Percentiles rank a stretch among this genome's conserved stretches.
These are phyloP conservation scores for Cystoderma amianthinum DNA, from an alignment of 768 basidiomycete species.

Conservation along the genomic window DNA sequence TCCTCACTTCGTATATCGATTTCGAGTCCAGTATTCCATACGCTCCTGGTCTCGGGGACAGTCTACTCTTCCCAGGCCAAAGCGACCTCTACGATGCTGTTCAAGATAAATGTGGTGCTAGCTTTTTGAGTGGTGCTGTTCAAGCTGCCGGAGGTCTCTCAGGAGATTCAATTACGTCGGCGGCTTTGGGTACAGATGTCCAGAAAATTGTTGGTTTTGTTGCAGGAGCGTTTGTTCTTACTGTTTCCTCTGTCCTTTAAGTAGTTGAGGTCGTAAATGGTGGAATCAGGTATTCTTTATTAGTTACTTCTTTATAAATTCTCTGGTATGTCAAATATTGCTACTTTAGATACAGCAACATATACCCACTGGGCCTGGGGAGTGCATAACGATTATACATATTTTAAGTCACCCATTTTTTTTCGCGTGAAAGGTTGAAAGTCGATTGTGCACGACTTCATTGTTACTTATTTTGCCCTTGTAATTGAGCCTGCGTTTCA, in stretches of 20 bases:
- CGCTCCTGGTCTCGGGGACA: slow-evolving; percentile 63
- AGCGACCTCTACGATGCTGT: slow-evolving; percentile 56
- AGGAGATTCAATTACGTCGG: slow-evolving; percentile 17
- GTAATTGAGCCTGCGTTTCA: no score
- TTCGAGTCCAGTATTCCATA: slow-evolving; percentile 72
- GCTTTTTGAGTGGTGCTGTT: slow-evolving; percentile 63
- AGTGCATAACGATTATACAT: neutral
- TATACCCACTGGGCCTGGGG: neutral
- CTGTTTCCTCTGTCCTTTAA: neutral
- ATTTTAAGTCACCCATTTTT: no score
- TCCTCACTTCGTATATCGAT: slow-evolving; percentile 70
- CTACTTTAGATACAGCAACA: neutral
- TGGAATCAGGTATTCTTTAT: neutral
- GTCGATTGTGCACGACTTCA: no score
- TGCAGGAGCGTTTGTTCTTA: slow-evolving; percentile 10
- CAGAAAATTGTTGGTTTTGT: slow-evolving; percentile 14
- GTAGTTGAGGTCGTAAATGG: neutral
- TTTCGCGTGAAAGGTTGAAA: no score
- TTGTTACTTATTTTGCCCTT: no score
- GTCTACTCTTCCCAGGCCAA: slow-evolving; percentile 64
- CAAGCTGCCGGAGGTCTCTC: slow-evolving; percentile 56
- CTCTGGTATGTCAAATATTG: neutral
- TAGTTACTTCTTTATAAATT: neutral
- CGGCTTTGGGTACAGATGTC: slow-evolving; percentile 14
- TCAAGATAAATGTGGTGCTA: slow-evolving; percentile 54